Base-by-base conservation (phyloP, 106 monocot species). In the Dendrobium catenatum region DNA sequence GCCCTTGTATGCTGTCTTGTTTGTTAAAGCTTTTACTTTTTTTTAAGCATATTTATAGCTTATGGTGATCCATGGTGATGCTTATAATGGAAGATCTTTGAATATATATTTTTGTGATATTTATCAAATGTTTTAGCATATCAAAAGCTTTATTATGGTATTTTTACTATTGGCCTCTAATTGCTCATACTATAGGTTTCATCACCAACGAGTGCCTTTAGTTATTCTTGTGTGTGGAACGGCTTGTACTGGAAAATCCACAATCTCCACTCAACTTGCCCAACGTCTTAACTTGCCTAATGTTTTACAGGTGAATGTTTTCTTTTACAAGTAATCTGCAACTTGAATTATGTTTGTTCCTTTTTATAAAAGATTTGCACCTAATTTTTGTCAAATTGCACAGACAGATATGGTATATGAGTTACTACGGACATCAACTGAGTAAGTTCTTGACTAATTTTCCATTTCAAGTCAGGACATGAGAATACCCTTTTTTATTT, bases 321-420 rank as follows among this genome's bases (percentile, higher is more conserved):
- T 80, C 75, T 64, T 44, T 47, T 19, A 47, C 4, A 42, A 67
- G 75, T 59, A 15, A 66, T 85, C 67, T 61, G 18, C 29, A 70
- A 72, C 64, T 47, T 24, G 31, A 59, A 20, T 73, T 79, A 31
- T 74, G 56, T 18, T 79, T 44, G 42, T 46, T 76, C 19, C 9
- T 75, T 70, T 18, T 15, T 43, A 43, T 70, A 33, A 80, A 37
- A 54, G 26, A 73, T 22, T 70, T 61, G 31, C 27, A 44, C 42
- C 44, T 24, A 47, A 18, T 51, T 85, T 40, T 75, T 19, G 77
- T 55, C 43, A 79, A 27, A 43, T 81, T 33, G 40, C 64, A 68
- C 91, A 99, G 99, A 99, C 99, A 44, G 99, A 99, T 80, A 99
- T 99, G 99, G 99, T 99, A 55, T 95, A 99, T 80, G 99, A 99